Conservation (phyloP, 352 stramenopile genomes). For the Pythium pyrilobum region DNA sequence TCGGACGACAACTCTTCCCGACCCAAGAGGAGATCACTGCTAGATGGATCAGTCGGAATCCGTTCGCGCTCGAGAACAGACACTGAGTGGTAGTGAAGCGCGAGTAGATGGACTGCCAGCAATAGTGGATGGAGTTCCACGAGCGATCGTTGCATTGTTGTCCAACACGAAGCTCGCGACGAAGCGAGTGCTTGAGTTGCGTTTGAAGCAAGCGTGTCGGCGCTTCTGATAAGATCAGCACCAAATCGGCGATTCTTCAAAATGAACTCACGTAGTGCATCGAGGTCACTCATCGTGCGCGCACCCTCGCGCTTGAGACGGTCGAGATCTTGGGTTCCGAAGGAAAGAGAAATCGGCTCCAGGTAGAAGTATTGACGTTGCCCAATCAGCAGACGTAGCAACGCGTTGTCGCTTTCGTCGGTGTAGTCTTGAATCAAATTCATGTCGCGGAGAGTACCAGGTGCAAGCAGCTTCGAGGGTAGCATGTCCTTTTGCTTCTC, state of each 20-base stretch:
- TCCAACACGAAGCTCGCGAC: conserved; percentile 31
- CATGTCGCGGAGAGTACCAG: conserved; percentile 51
- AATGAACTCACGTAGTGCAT: conserved; percentile 13
- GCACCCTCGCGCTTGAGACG: conserved; percentile 10
- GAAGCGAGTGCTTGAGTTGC: background rate
- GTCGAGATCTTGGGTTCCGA: conserved; percentile 15
- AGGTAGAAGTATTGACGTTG: conserved; percentile 81
- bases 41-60: background rate
- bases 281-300: conserved; percentile 12
- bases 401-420: conserved; percentile 50
- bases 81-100: conserved; percentile 44
- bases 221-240: conserved; percentile 9
- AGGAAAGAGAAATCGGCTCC: conserved; percentile 32
- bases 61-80: conserved; percentile 10
- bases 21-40: conserved; percentile 30
- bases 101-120: conserved; percentile 52
- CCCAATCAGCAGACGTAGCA: conserved; percentile 52
- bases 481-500: conserved; percentile 25
- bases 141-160: conserved; percentile 43
- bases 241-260: conserved; percentile 14
- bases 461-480: conserved; percentile 48
- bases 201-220: conserved; percentile 3
- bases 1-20: conserved; percentile 39
- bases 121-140: conserved; percentile 50
- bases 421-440: conserved; percentile 81